Evolutionary conservation across 2,329 filamentous ascomycete genomes (phyloP), one percentile per base, ranked within the genome.

Genomic region (Trichoderma breve): DNA sequence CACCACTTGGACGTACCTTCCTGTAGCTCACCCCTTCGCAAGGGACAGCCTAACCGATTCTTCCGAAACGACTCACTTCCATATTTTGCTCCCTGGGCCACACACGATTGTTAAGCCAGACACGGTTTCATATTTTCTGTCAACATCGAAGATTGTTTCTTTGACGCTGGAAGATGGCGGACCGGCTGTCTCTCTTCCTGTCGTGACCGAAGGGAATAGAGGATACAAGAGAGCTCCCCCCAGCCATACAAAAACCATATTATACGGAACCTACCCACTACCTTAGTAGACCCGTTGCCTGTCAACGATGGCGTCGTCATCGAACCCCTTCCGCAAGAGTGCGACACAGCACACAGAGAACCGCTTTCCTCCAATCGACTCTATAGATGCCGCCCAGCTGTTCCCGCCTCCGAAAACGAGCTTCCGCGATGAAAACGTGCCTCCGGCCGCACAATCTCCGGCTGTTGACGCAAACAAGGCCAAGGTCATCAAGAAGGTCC

Each of bases 401-500:
- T 62, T 72, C 24, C 64, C 71, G 39, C 57, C 66, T 7, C 51
- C 53, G 11, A 72, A 57, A 21, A 60, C 71, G 63, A 72, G 55
- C 34, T 71, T 71, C 11, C 69, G 61, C 63, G 67, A 71, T 34
- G 72, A 74, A 39, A 61, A 73, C 51, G 34, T 26, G 24, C 30
- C 51, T 6, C 65, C 62, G 18, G 58, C 60, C 51, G 51, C 24
- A 60, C 65, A 53, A 24, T 34, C 43, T 15, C 32, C 61, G 57
- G 24, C 64, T 34, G 43, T 26, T 24, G 58, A 58, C 26, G 47
- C 80, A 76, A 75, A 73, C 64, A 86, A 81, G 74, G 78, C 80
- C 53, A 92, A 87, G 83, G 83, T 88, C 51, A 84, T 87, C 72
- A 92, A 92, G 81, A 91, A 88, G 77, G 91, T 93, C 73, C 88